phyloP scores from a whole-genome alignment of 2,329 filamentous ascomycete genomes.

The Talaromyces sp. region DNA sequence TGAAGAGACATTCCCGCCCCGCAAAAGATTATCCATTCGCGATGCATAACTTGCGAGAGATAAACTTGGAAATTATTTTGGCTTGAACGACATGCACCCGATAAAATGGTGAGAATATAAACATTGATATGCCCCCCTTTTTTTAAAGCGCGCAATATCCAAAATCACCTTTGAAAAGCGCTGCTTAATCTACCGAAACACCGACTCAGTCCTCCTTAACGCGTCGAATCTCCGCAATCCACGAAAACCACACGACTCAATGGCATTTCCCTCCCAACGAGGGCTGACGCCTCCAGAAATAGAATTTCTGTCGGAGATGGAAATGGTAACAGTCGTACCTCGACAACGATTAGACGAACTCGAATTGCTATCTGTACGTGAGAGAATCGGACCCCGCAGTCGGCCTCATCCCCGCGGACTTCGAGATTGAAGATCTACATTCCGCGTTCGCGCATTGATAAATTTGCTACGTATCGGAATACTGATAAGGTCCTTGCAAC shows the following conservation, averaged over 20 bases:
- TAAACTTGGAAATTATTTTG: conserved; percentile 8
- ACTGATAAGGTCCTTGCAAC: not conserved
- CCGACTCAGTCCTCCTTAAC: not conserved
- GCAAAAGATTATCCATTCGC: conserved; percentile 6
- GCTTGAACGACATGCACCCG: conserved; percentile 1
- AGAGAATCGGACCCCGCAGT: conserved; percentile 19
- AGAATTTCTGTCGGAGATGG: conserved; percentile 95
- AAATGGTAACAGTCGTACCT: conserved; percentile 87
- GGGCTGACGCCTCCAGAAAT: conserved; percentile 82
- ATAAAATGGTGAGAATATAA: conserved; percentile 10
- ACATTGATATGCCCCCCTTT: conserved; percentile 5
- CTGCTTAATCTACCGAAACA: not conserved
- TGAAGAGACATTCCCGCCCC: conserved; percentile 16
- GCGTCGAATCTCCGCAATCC: conserved; percentile 3
- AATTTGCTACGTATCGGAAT: not conserved
- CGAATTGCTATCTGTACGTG: conserved; percentile 76
- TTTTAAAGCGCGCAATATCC: not conserved
- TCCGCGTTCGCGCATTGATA: conserved; percentile 9
- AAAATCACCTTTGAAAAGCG: not conserved
- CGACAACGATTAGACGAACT: conserved; percentile 86
- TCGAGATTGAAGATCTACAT: conserved; percentile 15
- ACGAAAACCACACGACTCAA: conserved; percentile 28
- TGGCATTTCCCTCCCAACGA: conserved; percentile 61
- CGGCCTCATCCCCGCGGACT: conserved; percentile 6
- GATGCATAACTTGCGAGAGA: not conserved